Base-by-base conservation (phyloP, 2,329 filamentous ascomycete genomes). In the Cercospora zeae-maydis region DNA sequence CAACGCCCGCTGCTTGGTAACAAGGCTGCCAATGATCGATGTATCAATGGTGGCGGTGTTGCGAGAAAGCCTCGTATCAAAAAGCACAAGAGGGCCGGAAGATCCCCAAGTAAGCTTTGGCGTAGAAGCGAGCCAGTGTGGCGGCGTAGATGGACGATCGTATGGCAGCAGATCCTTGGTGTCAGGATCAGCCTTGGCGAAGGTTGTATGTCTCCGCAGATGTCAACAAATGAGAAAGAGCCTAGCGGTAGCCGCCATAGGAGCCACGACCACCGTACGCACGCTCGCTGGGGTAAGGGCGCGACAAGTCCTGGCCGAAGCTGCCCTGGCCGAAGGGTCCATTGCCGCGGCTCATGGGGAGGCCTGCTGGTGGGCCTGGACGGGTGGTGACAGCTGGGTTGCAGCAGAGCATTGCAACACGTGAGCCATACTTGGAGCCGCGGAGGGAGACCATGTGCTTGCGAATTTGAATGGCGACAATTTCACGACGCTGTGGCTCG, bases 401-500 rank as follows among this genome's bases (percentile, higher is more conserved):
- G 79, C 92, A 96, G 81, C 96, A 99, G 59, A 99, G 89, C 93
- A 99, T 98, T 33, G 95, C 95, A 66, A 99, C 95, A 62, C 95
- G 91, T 63, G 95, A 99, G 65, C 95, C 95, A 76, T 98, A 99
- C 78, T 99, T 99, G 74, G 95, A 98, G 62, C 95, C 95, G 65
- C 95, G 91, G 54, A 99, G 89, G 61, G 95, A 99, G 8, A 99
- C 95, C 95, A 99, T 99, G 78, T 99, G 95, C 84, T 98, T 98
- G 71, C 85, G 90, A 72, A 99, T 96, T 75, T 99, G 95, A 61
- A 88, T 88, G 53, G 93, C 92, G 68, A 99, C 95, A 68, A 96
- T 82, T 75, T 99, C 96, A 63, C 92, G 91, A 75, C 98, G 95
- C 75, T 96, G 92, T 59, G 89, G 82, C 62, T 88, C 87, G 65